Percentiles rank a stretch among this genome's conserved stretches.
phyloP scores from a whole-genome alignment of 2,329 filamentous ascomycete genomes.

The Aspergillus aculeatus region DNA sequence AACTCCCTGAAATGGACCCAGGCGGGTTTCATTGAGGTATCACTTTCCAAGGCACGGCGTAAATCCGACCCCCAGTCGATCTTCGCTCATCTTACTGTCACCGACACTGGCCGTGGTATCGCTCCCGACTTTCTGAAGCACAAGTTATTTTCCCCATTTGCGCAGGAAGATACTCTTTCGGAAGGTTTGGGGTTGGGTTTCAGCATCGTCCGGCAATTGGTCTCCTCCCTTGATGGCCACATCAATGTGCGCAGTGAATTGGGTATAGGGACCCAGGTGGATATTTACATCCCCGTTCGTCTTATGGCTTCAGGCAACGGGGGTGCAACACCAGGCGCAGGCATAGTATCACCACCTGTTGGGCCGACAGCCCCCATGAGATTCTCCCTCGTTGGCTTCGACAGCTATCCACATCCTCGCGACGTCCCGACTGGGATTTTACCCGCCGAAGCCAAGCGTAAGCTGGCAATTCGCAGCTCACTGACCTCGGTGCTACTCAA shows the following conservation, averaged over 20 bases:
- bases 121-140: constrained; percentile 58
- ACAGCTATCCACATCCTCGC: constrained; percentile 25
- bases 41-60: constrained; percentile 14
- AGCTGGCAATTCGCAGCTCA: constrained; percentile 26
- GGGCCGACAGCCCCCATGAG: background rate
- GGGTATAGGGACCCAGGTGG: constrained; percentile 22
- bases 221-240: constrained; percentile 55
- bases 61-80: constrained; percentile 12
- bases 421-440: constrained; percentile 29
- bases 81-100: constrained; percentile 44
- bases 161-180: constrained; percentile 58
- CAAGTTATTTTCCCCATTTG: constrained; percentile 59
- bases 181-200: constrained; percentile 63
- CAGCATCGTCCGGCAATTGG: constrained; percentile 58
- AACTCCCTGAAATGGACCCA: constrained; percentile 34
- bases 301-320: background rate
- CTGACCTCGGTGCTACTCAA: constrained; percentile 21
- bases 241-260: constrained; percentile 51
- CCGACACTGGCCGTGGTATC: constrained; percentile 64
- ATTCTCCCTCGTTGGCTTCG: constrained; percentile 26
- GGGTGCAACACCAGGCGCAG: background rate
- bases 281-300: constrained; percentile 25
- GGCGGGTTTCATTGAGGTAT: constrained; percentile 25
- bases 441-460: constrained; percentile 27
- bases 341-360: background rate